Evolutionary conservation across 2,329 filamentous ascomycete species (phyloP).

Genomic region (Rosellinia necatrix): DNA sequence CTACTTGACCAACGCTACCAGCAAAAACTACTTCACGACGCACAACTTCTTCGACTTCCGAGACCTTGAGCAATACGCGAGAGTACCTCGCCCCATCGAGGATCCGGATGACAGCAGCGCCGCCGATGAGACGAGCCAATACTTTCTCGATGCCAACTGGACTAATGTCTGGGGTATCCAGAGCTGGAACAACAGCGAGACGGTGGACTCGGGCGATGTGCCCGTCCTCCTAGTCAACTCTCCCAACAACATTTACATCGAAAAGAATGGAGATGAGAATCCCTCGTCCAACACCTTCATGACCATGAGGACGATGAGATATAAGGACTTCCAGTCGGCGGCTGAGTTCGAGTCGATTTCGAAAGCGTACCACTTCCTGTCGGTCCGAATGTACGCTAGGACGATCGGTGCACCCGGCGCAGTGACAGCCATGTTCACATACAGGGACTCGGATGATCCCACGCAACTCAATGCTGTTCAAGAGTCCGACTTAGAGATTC

Average conservation of each 20-base stretch:
- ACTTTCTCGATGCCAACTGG: slow-evolving; percentile 41
- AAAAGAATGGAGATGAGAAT: slow-evolving; percentile 45
- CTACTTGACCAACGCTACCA: slow-evolving; percentile 53
- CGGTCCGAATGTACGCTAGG: slow-evolving; percentile 56
- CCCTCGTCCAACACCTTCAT: slow-evolving; percentile 50
- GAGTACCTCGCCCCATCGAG: slow-evolving; percentile 37
- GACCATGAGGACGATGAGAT: slow-evolving; percentile 53
- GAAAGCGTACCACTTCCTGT: slow-evolving; percentile 46
- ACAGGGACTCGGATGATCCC: slow-evolving; percentile 45
- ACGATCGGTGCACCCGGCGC: slow-evolving; percentile 54
- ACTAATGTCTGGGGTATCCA: slow-evolving; percentile 41
- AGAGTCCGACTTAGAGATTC: slow-evolving; percentile 59
- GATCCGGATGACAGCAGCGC: slow-evolving; percentile 37
- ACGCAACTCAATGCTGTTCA: slow-evolving; percentile 48
- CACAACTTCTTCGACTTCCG: slow-evolving; percentile 59
- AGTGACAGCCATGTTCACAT: slow-evolving; percentile 59
- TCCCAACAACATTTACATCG: slow-evolving; percentile 51
- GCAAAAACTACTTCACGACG: slow-evolving; percentile 48
- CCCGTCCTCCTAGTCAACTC: slow-evolving; percentile 46
- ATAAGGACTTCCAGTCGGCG: slow-evolving; percentile 50
- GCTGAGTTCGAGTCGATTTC: slow-evolving; percentile 52
- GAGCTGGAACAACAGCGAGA: slow-evolving; percentile 44
- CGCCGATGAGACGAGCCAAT: slow-evolving; percentile 39
- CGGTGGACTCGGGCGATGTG: slow-evolving; percentile 37
- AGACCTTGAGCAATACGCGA: slow-evolving; percentile 46